Evolutionary conservation across 192 early-diverging fungal species (phyloP).

Genomic region (Paraglomus occultum): DNA sequence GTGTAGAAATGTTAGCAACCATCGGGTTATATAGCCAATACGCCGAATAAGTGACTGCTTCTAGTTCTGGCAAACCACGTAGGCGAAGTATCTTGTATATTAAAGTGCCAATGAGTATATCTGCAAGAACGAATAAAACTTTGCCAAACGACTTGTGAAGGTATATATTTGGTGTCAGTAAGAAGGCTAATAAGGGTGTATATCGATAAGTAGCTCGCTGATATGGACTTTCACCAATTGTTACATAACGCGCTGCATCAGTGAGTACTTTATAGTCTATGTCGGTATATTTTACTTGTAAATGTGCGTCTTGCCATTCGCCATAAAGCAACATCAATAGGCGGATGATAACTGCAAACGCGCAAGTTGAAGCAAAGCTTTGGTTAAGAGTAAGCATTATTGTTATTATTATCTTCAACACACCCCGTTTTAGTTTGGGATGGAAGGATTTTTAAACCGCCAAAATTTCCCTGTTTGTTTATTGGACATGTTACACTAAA

Average conservation of each 20-base stretch:
- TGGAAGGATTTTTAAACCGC: too few species aligned
- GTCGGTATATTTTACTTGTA: constrained; percentile 97
- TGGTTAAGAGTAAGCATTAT: not conserved
- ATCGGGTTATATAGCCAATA: constrained; percentile 95
- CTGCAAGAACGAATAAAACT: constrained; percentile 81
- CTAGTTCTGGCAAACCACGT: constrained; percentile 52
- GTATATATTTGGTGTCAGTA: constrained; percentile 82
- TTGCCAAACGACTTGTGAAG: constrained; percentile 83
- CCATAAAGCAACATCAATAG: constrained; percentile 75
- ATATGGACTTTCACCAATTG: constrained; percentile 76
- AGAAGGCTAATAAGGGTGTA: constrained; percentile 90
- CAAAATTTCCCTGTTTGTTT: too few species aligned
- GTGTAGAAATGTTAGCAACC: constrained; percentile 93
- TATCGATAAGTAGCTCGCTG: constrained; percentile 93
- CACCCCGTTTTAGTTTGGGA: too few species aligned
- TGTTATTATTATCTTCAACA: not conserved
- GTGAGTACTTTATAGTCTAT: constrained; percentile 97
- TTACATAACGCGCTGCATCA: constrained; percentile 85
- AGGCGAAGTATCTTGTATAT: constrained; percentile 54
- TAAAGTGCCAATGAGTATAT: constrained; percentile 75
- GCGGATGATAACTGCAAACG: constrained; percentile 51
- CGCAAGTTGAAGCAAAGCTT: constrained; percentile 29
- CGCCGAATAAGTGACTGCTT: constrained; percentile 53
- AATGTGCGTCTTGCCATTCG: constrained; percentile 81
- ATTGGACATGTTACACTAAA: too few species aligned